A percentile compares a stretch with the other conserved stretches of the same genome.
phyloP scores from a whole-genome alignment of 371 early-diverging fungal genomes.

The Mortierella sp. region DNA sequence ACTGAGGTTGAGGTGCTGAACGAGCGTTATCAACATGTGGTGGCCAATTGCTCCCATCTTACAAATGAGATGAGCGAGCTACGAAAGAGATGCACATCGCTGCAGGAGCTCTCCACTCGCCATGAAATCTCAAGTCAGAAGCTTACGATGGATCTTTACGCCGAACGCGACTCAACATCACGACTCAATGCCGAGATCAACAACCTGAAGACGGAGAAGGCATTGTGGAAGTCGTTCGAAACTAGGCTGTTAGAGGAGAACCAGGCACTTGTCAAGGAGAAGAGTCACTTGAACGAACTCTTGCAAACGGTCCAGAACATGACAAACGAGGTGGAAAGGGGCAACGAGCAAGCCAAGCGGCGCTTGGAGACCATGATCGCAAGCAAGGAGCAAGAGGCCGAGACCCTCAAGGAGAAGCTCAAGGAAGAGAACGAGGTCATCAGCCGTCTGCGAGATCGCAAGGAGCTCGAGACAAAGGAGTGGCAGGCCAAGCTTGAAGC shows the following conservation, averaged over 20 bases:
- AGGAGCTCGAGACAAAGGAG: conserved; percentile 53
- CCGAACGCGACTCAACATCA: conserved; percentile 51
- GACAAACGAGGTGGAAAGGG: conserved; percentile 56
- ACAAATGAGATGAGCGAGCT: conserved; percentile 58
- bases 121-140: conserved; percentile 49
- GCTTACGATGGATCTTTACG: conserved; percentile 54
- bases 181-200: conserved; percentile 56
- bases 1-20: conserved; percentile 58
- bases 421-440: conserved; percentile 44
- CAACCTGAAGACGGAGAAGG: conserved; percentile 59
- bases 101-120: conserved; percentile 43
- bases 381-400: conserved; percentile 58
- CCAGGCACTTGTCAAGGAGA: conserved; percentile 58
- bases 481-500: conserved; percentile 53
- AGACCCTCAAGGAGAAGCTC: conserved; percentile 48
- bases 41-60: conserved; percentile 55
- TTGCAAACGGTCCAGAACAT: conserved; percentile 52
- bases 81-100: conserved; percentile 46
- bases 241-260: conserved; percentile 58
- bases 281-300: conserved; percentile 50
- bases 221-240: conserved; percentile 60
- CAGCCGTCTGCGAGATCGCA: conserved; percentile 46
- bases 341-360: conserved; percentile 49
- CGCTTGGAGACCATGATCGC: conserved; percentile 57
- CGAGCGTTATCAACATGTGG: conserved; percentile 65